Conservation (phyloP, 768 basidiomycete species). For the Coprinopsis marcescibilis region DNA sequence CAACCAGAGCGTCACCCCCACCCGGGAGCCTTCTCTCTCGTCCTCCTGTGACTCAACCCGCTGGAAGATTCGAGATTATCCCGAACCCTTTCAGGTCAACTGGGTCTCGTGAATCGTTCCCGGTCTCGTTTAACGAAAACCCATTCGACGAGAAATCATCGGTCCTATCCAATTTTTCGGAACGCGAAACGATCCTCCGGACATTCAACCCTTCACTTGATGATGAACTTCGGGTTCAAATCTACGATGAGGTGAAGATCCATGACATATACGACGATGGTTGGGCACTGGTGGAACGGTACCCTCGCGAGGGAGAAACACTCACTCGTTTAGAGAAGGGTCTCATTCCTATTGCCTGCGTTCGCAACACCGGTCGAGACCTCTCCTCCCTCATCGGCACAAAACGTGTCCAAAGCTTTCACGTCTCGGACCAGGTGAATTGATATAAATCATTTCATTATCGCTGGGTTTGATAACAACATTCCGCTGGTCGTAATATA, state of each 20-base stretch:
- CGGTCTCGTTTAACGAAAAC: conserved; percentile 24
- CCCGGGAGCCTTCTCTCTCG: conserved; percentile 7
- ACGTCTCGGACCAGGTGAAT: conserved; percentile 6
- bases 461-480: background rate
- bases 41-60: background rate
- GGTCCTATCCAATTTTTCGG: conserved; percentile 25
- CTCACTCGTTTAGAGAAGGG: no score
- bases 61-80: background rate
- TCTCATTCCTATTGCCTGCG: conserved; percentile 64
- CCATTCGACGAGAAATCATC: conserved; percentile 3
- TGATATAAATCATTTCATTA: background rate
- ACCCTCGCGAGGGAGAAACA: conserved; percentile 16
- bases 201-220: conserved; percentile 51
- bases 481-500: background rate
- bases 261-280: conserved; percentile 63
- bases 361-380: conserved; percentile 26
- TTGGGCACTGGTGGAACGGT: conserved; percentile 58
- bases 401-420: conserved; percentile 6
- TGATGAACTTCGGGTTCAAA: conserved; percentile 53
- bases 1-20: background rate
- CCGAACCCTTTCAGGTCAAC: conserved; percentile 8
- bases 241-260: conserved; percentile 49
- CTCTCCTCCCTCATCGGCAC: conserved; percentile 6
- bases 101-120: background rate
- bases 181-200: conserved; percentile 45